A percentile compares a stretch with the other conserved stretches of the same genome.
These are phyloP conservation scores for Tetrapisispora namnaoensis DNA, from an alignment of 805 yeast species.

Conservation along the genomic window DNA sequence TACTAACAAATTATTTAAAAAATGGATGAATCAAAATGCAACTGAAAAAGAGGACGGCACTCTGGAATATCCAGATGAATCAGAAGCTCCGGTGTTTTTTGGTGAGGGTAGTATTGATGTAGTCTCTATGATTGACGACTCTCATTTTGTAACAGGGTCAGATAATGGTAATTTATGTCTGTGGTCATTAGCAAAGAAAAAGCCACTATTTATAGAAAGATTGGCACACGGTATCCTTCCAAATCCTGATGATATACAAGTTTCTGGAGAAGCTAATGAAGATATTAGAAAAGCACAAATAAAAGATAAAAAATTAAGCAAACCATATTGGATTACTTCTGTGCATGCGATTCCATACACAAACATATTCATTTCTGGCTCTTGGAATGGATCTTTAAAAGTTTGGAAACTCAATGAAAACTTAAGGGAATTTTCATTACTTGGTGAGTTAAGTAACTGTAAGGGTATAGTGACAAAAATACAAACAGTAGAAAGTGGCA, in stretches of 20 bases:
- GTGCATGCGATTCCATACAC: constrained; percentile 75
- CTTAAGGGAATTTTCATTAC: constrained; percentile 45
- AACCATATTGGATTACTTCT: constrained; percentile 81
- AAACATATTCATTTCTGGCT: constrained; percentile 78
- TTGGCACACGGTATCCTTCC: constrained; percentile 69
- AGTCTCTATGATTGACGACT: constrained; percentile 84
- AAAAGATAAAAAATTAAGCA: constrained; percentile 43
- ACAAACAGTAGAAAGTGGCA: constrained; percentile 45
- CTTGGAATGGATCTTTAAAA: constrained; percentile 69
- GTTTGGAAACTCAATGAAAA: constrained; percentile 70
- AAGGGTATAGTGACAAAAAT: constrained; percentile 64
- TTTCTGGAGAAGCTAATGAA: constrained; percentile 41
- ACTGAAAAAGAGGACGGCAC: constrained; percentile 25
- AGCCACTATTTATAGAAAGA: constrained; percentile 62
- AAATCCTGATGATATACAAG: constrained; percentile 37
- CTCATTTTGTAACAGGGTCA: constrained; percentile 88
- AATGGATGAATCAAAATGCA: constrained; percentile 27
- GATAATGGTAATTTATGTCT: constrained; percentile 86
- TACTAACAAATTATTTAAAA: constrained; percentile 34
- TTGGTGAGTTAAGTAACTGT: constrained; percentile 50
- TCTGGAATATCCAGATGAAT: constrained; percentile 21
- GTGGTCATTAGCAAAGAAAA: constrained; percentile 88
- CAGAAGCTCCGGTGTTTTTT: constrained; percentile 34
- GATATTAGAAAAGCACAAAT: constrained; percentile 37
- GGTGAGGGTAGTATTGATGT: constrained; percentile 86